Base-by-base conservation (phyloP, 2,329 filamentous ascomycete species). In the Ceratocystis cubensis region DNA sequence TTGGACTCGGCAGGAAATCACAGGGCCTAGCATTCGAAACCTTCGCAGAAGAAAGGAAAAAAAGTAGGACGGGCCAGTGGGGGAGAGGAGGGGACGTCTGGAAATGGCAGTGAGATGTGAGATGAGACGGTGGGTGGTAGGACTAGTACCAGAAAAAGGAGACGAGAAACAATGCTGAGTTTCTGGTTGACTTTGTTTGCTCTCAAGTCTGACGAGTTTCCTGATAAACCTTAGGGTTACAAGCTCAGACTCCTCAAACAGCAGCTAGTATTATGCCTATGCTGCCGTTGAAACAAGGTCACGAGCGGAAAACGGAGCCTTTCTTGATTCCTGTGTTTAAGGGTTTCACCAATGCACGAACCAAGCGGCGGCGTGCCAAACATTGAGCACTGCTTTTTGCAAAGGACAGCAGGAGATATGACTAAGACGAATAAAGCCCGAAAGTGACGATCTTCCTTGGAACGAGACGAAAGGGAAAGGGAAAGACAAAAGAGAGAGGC, bases 111-210 rank as follows among this genome's bases (percentile, higher is more conserved):
- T 20, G 37, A 37, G 59, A 41, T 45, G 44, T 20, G 37, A 37
- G 59, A 41, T 44, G 10, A 62, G 30, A 62, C 33, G 59, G 44
- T 44, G 59, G 41, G 46, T 61, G 61, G 61, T 10, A 45, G 61
- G 41, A 48, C 17, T 22, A 30, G 28, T 28, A 25, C 15, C 8
- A 33, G 22, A 17, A 15, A 56, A 25, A 56, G 50, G 53, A 28
- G 30, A 57, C 13, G 15, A 57, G 28, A 53, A 53, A 53, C 13
- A 41, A 41, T 13, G 10, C 10, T 41, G 10, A 41, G 37, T 15
- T 15, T 41, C 37, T 13, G 37, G 37, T 41, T 41, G 37, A 3
- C 37, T 41, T 41, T 13, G 37, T 41, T 41, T 41, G 37, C 13
- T 30, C 10, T 57, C 15, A 15, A 30, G 13, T 28, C 50, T 25